A percentile compares a stretch with the other conserved stretches of the same genome.
These are phyloP conservation scores for Nepenthes mirabilis DNA, from an alignment of 148 eudicot species.

Conservation along the genomic window DNA sequence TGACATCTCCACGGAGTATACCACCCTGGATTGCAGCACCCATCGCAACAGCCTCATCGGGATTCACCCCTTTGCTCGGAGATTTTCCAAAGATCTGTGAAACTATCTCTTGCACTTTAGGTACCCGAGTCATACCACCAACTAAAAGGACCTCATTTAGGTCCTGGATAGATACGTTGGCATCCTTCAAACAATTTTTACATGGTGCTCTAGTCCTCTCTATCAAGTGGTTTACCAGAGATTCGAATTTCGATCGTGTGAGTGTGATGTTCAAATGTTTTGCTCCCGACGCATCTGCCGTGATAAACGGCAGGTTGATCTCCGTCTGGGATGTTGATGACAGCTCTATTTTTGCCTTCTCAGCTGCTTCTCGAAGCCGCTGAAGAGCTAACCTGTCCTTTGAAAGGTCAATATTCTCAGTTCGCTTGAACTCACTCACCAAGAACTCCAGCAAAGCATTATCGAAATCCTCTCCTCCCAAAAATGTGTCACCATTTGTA, in stretches of 20 bases:
- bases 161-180: slow-evolving; percentile 55
- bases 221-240: slow-evolving; percentile 58
- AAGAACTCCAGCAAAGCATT: slow-evolving; percentile 69
- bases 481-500: slow-evolving; percentile 90
- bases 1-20: slow-evolving; percentile 91
- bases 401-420: slow-evolving; percentile 59
- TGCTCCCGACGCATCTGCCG: slow-evolving; percentile 86
- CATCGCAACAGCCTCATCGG: slow-evolving; percentile 96
- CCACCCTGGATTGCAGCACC: slow-evolving; percentile 99
- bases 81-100: slow-evolving; percentile 71
- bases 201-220: slow-evolving; percentile 79
- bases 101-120: slow-evolving; percentile 77
- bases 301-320: slow-evolving; percentile 81
- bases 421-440: slow-evolving; percentile 66
- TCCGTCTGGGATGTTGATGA: slow-evolving; percentile 95
- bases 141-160: slow-evolving; percentile 93
- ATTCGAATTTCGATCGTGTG: slow-evolving; percentile 82
- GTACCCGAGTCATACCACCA: slow-evolving; percentile 95
- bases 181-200: slow-evolving; percentile 85
- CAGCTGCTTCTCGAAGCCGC: slow-evolving; percentile 91
- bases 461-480: slow-evolving; percentile 98
- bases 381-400: slow-evolving; percentile 77
- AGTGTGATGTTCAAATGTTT: slow-evolving; percentile 86
- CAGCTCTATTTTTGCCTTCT: slow-evolving; percentile 93
- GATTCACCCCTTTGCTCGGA: slow-evolving; percentile 97